These are phyloP conservation scores for Chionographis japonica DNA, from an alignment of 106 monocot species.

Conservation along the genomic window DNA sequence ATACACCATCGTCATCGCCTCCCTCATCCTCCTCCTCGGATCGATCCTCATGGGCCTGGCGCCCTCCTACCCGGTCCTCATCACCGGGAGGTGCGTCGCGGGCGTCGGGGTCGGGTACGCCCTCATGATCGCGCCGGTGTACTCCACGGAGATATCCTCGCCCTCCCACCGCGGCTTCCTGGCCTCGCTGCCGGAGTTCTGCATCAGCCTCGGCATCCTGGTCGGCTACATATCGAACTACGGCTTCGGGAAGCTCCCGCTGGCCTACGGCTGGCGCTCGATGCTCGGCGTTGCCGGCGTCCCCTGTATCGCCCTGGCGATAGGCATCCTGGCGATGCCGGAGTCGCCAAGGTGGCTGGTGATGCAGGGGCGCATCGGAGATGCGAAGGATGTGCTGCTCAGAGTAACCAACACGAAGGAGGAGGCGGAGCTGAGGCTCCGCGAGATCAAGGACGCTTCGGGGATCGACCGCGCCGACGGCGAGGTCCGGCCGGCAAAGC, in stretches of 20 bases:
- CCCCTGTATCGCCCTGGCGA: slow-evolving; percentile 17
- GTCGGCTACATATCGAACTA: slow-evolving; percentile 32
- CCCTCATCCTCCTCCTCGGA: too few relatives aligned
- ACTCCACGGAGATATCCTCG: too few relatives aligned
- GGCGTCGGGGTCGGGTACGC: too few relatives aligned
- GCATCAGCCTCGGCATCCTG: slow-evolving; percentile 24
- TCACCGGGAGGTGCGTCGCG: too few relatives aligned
- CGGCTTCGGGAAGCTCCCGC: slow-evolving; percentile 21
- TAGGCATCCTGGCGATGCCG: slow-evolving; percentile 24
- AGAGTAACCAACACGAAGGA: slow-evolving; percentile 11
- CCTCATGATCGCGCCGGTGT: too few relatives aligned
- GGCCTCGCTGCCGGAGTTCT: slow-evolving; percentile 5
- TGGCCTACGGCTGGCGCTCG: slow-evolving; percentile 13
- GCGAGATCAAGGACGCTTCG: not conserved
- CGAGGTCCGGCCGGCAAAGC: too few relatives aligned
- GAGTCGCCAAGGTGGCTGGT: slow-evolving; percentile 33
- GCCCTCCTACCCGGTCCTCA: too few relatives aligned
- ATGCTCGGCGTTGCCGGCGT: slow-evolving; percentile 25
- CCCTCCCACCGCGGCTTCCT: too few relatives aligned
- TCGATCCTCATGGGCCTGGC: too few relatives aligned
- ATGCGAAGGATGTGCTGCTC: slow-evolving; percentile 15
- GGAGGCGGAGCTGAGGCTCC: slow-evolving; percentile 21
- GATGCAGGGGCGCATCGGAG: slow-evolving; percentile 18
- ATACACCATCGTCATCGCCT: too few relatives aligned
- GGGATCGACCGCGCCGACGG: too few relatives aligned